These are phyloP conservation scores for Aspergillus ustus DNA, from an alignment of 2,329 filamentous ascomycete genomes.

Conservation along the genomic window DNA sequence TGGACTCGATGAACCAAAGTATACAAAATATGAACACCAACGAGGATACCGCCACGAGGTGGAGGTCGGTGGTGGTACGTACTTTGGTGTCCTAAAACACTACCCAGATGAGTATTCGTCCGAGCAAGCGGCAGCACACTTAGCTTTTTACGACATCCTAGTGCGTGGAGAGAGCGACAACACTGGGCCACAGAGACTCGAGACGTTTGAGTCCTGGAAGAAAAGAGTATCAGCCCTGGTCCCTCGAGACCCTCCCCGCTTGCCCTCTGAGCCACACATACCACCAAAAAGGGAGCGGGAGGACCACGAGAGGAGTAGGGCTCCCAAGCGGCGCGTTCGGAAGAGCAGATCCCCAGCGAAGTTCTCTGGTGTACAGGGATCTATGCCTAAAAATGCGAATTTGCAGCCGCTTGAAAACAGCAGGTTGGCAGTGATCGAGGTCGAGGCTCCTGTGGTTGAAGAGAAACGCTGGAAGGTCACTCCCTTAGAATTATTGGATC, in stretches of 20 bases:
- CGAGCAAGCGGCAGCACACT: constrained; percentile 35
- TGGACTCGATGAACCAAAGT: constrained; percentile 22
- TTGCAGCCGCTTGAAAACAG: constrained; percentile 26
- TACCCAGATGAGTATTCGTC: constrained; percentile 33
- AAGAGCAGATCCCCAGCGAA: not conserved
- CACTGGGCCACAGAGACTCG: constrained; percentile 8
- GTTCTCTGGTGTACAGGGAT: not conserved
- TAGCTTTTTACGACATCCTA: constrained; percentile 32
- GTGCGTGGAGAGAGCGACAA: constrained; percentile 13
- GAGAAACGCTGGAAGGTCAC: constrained; percentile 26
- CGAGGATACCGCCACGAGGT: constrained; percentile 34
- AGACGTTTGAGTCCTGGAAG: constrained; percentile 8
- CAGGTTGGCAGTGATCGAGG: constrained; percentile 22
- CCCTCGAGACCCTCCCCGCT: constrained; percentile 3
- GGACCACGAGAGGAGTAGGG: not conserved
- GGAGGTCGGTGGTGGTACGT: constrained; percentile 24
- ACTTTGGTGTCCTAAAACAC: constrained; percentile 25
- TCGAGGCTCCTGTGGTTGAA: constrained; percentile 13
- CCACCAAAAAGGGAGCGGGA: not conserved
- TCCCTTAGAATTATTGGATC: constrained; percentile 18
- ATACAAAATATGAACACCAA: constrained; percentile 30
- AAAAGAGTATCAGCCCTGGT: constrained; percentile 2
- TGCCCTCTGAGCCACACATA: not conserved
- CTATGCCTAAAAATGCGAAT: constrained; percentile 23
- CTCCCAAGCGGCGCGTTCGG: not conserved